Evolutionary conservation across 1,139 yeast species (phyloP), one percentile per base, ranked within the genome.

Genomic region (Nakaseomyces nivariensis): DNA sequence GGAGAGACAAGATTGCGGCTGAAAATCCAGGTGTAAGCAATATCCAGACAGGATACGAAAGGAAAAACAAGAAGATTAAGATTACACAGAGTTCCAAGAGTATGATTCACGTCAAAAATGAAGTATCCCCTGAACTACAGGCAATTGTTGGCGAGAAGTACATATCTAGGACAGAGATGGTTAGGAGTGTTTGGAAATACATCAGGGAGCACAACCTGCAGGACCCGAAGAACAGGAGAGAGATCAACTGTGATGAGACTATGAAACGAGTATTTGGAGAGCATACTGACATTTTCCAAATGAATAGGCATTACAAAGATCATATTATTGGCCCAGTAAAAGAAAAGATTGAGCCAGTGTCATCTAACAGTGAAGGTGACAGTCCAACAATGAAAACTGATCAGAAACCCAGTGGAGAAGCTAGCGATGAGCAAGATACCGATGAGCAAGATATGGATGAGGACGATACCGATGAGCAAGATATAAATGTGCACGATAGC

Each of bases 181-280:
- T 47, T 13, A 34, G 43, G 57, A 69, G 67, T 44, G 65, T 86
- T 17, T 87, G 95, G 95, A 76, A 72, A 5, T 81, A 87, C 62
- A 84, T 87, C 54, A 82, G 81, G 59, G 74, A 66, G 17, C 62
- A 82, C 51, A 67, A 78, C 37, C 67, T 87, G 37, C 95, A 86
- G 61, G 78, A 84, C 58, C 87, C 90, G 1, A 63, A 69, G 3
- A 86, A 85, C 62, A 74, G 74, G 54, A 69, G 92, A 51, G 78
- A 77, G 52, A 82, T 86, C 24, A 13, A 76, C 5, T 85, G 90
- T 60, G 92, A 85, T 61, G 85, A 74, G 1, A 73, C 67, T 51
- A 68, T 86, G 68, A 70, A 69, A 49, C 72, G 71, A 5, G 58
- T 85, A 4, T 84, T 85, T 63, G 86, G 75, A 54, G 73, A 76